Evolutionary conservation across 1,284 basidiomycete species (phyloP).

Genomic region (Cutaneotrichosporon mucoides): DNA sequence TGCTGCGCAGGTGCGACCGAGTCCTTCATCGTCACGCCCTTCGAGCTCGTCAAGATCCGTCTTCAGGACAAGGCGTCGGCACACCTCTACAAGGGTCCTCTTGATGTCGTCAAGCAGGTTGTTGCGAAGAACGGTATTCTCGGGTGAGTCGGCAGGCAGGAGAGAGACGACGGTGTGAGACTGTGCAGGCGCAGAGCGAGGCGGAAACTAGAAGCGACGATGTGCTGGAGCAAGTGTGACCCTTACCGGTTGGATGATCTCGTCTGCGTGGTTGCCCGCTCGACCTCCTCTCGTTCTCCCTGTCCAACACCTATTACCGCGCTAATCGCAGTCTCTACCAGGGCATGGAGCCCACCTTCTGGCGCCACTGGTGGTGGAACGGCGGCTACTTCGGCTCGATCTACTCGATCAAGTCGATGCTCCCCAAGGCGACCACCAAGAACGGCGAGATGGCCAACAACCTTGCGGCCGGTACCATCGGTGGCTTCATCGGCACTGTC

Average conservation of each 20-base stretch:
- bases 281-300: neutral
- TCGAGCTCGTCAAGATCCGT: conserved; percentile 94
- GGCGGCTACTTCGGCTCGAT: conserved; percentile 93
- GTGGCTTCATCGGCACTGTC: conserved; percentile 77
- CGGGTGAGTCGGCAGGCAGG: conserved; percentile 62
- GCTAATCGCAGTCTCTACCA: conserved; percentile 47
- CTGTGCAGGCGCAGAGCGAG: too few relatives aligned
- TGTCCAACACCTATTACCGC: too few relatives aligned
- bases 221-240: too few relatives aligned
- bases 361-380: conserved; percentile 86
- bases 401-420: conserved; percentile 68
- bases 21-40: conserved; percentile 80
- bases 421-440: conserved; percentile 79
- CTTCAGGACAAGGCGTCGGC: conserved; percentile 87
- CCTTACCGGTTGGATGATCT: too few relatives aligned
- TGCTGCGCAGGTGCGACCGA: conserved; percentile 94
- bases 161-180: too few relatives aligned
- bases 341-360: conserved; percentile 94
- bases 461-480: conserved; percentile 82
- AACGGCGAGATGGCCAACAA: conserved; percentile 79
- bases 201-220: too few relatives aligned
- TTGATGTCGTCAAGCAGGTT: conserved; percentile 80
- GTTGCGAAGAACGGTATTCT: conserved; percentile 71
- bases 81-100: conserved; percentile 67
- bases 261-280: neutral